phyloP scores from a whole-genome alignment of 495 filamentous ascomycete genomes.

The Hypoxylon crocopeplum region DNA sequence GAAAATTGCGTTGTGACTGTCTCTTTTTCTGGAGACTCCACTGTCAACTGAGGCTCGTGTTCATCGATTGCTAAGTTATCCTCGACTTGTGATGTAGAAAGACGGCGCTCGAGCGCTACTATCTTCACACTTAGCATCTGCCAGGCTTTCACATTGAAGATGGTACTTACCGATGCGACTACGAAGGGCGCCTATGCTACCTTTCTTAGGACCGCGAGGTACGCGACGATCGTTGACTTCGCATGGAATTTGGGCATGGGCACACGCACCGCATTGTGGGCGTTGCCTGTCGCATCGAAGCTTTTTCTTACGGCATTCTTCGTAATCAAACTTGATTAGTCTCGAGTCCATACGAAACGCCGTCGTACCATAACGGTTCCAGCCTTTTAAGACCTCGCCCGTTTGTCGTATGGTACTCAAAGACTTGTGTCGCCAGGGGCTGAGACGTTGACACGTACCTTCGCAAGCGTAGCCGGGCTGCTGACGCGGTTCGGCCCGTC shows the following conservation, averaged over 20 bases:
- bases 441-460: conserved; percentile 35
- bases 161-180: conserved; percentile 54
- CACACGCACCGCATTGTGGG: conserved; percentile 59
- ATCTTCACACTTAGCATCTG: conserved; percentile 11
- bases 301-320: conserved; percentile 58
- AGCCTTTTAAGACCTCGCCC: neutral
- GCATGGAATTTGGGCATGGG: conserved; percentile 55
- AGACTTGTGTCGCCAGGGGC: conserved; percentile 22
- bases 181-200: conserved; percentile 58
- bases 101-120: conserved; percentile 48
- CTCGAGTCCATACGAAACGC: neutral
- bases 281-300: conserved; percentile 60
- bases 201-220: conserved; percentile 60
- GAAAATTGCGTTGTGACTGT: conserved; percentile 15
- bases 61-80: conserved; percentile 19
- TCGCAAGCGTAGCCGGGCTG: conserved; percentile 53
- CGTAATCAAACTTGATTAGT: conserved; percentile 22
- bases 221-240: conserved; percentile 55
- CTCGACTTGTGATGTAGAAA: conserved; percentile 42
- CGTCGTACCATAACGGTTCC: neutral
- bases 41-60: conserved; percentile 21
- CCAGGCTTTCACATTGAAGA: neutral
- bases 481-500: conserved; percentile 45
- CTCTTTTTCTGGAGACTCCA: conserved; percentile 18
- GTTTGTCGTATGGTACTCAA: neutral